Evolutionary conservation across 371 early-diverging fungal species (phyloP).

Genomic region (Mucor indicus): DNA sequence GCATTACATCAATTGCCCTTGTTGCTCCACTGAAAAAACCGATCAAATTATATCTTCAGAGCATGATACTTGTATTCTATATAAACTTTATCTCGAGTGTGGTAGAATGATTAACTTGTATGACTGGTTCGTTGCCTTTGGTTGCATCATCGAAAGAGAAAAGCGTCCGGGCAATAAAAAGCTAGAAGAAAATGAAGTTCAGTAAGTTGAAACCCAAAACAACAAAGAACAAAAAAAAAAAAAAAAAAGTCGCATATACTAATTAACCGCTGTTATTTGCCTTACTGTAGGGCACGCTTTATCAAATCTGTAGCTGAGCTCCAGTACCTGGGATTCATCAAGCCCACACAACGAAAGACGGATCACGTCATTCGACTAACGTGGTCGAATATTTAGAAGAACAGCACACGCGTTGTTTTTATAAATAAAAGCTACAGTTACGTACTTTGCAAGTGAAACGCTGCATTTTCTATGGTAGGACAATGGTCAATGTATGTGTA

Average conservation of each 20-base stretch:
- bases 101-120: conserved; percentile 90
- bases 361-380: conserved; percentile 89
- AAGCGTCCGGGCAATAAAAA: conserved; percentile 22
- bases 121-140: conserved; percentile 89
- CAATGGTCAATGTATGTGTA: too few relatives aligned
- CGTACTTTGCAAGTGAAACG: too few relatives aligned
- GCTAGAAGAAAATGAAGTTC: conserved; percentile 44
- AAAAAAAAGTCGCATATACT: neutral
- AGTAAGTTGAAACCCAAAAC: conserved; percentile 28
- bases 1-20: conserved; percentile 74
- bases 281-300: conserved; percentile 73
- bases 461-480: too few relatives aligned
- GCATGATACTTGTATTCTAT: conserved; percentile 81
- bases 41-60: conserved; percentile 58
- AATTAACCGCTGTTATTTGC: neutral
- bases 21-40: conserved; percentile 50
- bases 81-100: conserved; percentile 87
- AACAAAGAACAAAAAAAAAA: neutral
- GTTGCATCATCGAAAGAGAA: conserved; percentile 58
- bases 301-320: conserved; percentile 80
- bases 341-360: conserved; percentile 83
- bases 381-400: conserved; percentile 76
- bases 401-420: too few relatives aligned
- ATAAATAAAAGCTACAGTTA: neutral
- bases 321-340: conserved; percentile 86